These are phyloP conservation scores for Musa schizocarpa DNA, from an alignment of 176 grass and related monocot genomes.

Conservation along the genomic window DNA sequence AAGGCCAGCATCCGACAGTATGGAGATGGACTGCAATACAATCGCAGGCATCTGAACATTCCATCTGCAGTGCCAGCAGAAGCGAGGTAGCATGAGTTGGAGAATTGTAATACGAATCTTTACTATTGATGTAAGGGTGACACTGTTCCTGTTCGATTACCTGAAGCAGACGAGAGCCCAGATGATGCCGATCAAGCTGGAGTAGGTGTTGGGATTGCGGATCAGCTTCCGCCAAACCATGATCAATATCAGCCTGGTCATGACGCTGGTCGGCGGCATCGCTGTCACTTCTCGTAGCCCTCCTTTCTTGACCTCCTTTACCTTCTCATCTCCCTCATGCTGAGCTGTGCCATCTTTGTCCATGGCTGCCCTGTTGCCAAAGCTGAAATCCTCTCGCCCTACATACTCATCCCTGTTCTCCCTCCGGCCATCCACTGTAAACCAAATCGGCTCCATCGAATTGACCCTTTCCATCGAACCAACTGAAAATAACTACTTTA, in stretches of 20 bases:
- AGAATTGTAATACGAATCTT: no score
- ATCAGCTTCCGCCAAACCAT: slow-evolving; percentile 10
- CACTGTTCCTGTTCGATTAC: neutral
- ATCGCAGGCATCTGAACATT: neutral
- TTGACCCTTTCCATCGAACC: no score
- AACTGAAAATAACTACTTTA: no score
- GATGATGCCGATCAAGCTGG: slow-evolving; percentile 13
- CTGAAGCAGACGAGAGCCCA: slow-evolving; percentile 13
- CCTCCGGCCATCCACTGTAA: neutral
- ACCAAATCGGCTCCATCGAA: neutral
- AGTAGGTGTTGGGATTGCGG: slow-evolving; percentile 13
- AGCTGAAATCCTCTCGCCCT: slow-evolving; percentile 11
- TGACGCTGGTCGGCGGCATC: slow-evolving; percentile 1
- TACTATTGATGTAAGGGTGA: no score
- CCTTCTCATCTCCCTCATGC: slow-evolving; percentile 1
- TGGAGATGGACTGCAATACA: neutral
- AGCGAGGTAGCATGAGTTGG: neutral
- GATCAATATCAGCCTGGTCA: slow-evolving; percentile 10
- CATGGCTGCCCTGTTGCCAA: neutral
- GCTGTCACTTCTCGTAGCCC: slow-evolving; percentile 1
- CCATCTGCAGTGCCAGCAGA: neutral
- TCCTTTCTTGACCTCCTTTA: neutral
- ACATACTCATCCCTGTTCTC: neutral
- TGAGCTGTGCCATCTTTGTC: neutral
- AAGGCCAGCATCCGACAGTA: slow-evolving; percentile 5